phyloP scores from a whole-genome alignment of 495 filamentous ascomycete genomes.

The Neurospora hispaniola region DNA sequence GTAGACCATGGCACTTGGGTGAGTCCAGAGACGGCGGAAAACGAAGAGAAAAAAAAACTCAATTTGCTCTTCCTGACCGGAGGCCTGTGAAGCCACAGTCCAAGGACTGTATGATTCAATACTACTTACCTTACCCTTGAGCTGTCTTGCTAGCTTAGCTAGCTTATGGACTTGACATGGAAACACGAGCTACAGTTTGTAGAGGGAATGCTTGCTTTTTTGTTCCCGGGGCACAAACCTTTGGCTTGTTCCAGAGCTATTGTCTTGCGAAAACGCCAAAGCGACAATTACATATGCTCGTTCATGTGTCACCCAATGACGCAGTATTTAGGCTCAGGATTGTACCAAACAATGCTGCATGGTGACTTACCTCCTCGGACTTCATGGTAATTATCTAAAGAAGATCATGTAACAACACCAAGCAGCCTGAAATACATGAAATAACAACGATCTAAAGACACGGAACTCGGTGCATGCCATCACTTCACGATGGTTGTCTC shows the following conservation, averaged over 20 bases:
- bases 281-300: background rate
- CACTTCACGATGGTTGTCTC: background rate
- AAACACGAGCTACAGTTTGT: background rate
- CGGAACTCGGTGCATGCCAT: background rate
- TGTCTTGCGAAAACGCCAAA: background rate
- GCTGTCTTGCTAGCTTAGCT: background rate
- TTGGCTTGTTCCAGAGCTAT: background rate
- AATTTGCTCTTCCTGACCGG: background rate
- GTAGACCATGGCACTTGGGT: background rate
- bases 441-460: background rate
- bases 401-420: background rate
- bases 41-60: background rate
- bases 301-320: background rate
- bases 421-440: background rate
- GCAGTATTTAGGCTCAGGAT: background rate
- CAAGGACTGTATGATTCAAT: background rate
- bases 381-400: background rate
- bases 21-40: background rate
- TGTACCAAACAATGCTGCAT: background rate
- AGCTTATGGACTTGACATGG: background rate
- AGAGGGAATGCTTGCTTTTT: background rate
- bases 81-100: background rate
- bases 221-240: background rate
- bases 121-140: background rate
- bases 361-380: background rate